Percentiles rank a stretch among this genome's conserved stretches.
Evolutionary conservation across 148 eudicot genomes (phyloP).

Genomic region (Arbutus unedo): DNA sequence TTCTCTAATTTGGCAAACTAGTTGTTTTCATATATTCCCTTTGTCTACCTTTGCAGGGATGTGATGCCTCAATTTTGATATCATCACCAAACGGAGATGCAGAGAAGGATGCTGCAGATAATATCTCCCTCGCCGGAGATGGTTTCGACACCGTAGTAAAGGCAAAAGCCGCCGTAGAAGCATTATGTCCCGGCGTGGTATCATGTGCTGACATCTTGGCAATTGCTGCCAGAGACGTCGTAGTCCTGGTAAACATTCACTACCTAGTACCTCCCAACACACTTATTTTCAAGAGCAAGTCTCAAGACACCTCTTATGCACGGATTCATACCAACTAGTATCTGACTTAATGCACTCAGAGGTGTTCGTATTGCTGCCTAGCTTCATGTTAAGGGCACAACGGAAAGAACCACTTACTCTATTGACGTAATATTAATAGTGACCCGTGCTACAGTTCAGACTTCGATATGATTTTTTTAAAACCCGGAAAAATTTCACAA

Average conservation of each 20-base stretch:
- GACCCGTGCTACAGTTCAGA: too few relatives aligned
- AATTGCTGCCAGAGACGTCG: constrained; percentile 65
- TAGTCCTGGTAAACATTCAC: constrained; percentile 51
- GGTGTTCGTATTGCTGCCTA: too few relatives aligned
- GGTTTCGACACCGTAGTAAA: constrained; percentile 74
- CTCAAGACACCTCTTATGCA: too few relatives aligned
- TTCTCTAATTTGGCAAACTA: neutral
- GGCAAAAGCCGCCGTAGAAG: constrained; percentile 76
- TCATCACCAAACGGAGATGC: constrained; percentile 58
- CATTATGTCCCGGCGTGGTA: constrained; percentile 69
- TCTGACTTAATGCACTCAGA: too few relatives aligned
- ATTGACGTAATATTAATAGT: too few relatives aligned
- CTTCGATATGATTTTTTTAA: too few relatives aligned
- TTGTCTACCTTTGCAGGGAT: constrained; percentile 46
- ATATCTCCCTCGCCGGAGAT: constrained; percentile 70
- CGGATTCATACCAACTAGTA: too few relatives aligned
- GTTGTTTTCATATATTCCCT: neutral
- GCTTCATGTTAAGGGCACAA: too few relatives aligned
- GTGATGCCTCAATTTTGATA: constrained; percentile 80
- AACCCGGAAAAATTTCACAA: neutral
- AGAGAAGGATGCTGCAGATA: constrained; percentile 60
- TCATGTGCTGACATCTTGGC: constrained; percentile 86
- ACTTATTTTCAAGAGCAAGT: neutral
- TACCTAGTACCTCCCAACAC: neutral
- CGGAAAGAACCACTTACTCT: too few relatives aligned